Evolutionary conservation across 805 yeast species (phyloP).

Genomic region (Sugiyamaella valdiviana): DNA sequence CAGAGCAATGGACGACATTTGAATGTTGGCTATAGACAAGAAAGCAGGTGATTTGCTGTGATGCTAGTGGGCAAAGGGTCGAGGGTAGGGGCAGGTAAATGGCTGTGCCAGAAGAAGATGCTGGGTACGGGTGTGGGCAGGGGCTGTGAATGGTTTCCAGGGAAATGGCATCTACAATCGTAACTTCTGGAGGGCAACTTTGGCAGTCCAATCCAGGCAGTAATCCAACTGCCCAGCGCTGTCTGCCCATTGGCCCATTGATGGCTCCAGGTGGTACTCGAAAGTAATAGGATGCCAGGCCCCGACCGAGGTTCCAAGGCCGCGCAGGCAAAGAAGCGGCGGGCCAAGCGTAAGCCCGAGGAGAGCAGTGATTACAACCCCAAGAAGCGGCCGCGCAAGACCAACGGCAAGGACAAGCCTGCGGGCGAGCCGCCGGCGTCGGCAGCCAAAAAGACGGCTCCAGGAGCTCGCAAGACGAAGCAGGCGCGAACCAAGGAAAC

Average conservation of each 20-base stretch:
- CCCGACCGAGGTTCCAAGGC: background rate
- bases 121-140: too few species aligned
- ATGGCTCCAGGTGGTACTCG: background rate
- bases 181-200: background rate
- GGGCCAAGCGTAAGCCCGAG: background rate
- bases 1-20: slow-evolving; percentile 7
- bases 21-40: background rate
- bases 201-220: too few species aligned
- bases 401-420: slow-evolving; percentile 1
- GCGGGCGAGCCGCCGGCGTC: slow-evolving; percentile 3
- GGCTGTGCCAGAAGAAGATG: too few species aligned
- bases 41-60: background rate
- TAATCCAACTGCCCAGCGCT: background rate
- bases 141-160: background rate
- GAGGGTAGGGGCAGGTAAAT: background rate
- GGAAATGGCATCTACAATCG: background rate
- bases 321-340: slow-evolving; percentile 6
- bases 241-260: background rate
- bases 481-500: slow-evolving; percentile 49
- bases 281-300: background rate
- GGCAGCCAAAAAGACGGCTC: slow-evolving; percentile 3
- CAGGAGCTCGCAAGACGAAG: slow-evolving; percentile 14
- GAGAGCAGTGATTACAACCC: slow-evolving; percentile 1
- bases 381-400: slow-evolving; percentile 10
- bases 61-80: background rate